Percentiles rank a stretch among this genome's conserved stretches.
Conservation (phyloP, 2,329 filamentous ascomycete genomes). For the Epichloe hybrida region DNA sequence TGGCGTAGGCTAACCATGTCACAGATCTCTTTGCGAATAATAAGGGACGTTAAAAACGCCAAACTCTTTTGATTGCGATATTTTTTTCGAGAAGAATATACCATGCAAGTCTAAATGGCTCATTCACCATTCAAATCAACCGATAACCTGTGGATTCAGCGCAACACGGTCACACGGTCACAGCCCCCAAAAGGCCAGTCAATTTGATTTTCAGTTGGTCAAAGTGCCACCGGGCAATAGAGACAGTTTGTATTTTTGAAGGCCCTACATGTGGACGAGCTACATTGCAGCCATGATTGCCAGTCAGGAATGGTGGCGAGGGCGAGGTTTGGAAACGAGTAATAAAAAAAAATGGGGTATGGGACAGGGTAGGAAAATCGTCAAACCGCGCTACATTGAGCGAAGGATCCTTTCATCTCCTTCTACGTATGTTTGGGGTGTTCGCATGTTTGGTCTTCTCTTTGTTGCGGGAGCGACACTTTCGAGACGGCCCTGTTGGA, state of each 20-base stretch:
- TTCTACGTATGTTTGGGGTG: conserved; percentile 1
- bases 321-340: background rate
- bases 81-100: background rate
- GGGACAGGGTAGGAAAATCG: background rate
- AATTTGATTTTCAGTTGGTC: background rate
- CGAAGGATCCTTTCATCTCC: background rate
- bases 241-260: background rate
- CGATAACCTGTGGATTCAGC: background rate
- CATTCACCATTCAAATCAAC: background rate
- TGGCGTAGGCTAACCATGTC: conserved; percentile 13
- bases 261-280: background rate
- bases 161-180: background rate
- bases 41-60: conserved; percentile 21
- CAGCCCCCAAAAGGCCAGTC: background rate
- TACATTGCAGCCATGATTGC: background rate
- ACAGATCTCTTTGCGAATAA: conserved; percentile 25
- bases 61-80: background rate
- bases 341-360: background rate
- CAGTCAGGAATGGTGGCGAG: background rate
- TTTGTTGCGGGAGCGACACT: background rate
- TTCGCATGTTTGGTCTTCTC: background rate
- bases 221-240: background rate
- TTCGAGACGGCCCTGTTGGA: background rate
- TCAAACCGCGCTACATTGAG: background rate
- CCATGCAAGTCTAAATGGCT: background rate